Conservation (phyloP, 257 asterid species). For the Scutellaria baicalensis region DNA sequence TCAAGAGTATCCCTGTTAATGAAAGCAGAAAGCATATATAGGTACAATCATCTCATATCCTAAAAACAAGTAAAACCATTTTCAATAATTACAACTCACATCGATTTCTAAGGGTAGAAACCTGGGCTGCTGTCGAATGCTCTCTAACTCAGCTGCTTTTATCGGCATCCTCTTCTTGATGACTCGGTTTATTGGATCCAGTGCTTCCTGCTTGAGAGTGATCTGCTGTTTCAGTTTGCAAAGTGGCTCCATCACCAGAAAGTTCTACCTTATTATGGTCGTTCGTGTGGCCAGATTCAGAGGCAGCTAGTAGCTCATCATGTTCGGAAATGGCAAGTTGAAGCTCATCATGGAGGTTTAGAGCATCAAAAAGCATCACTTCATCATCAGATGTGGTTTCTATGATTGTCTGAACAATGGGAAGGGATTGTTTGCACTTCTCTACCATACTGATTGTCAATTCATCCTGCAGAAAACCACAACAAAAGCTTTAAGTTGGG, state of each 20-base stretch:
- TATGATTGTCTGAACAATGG: constrained; percentile 59
- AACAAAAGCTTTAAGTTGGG: background rate
- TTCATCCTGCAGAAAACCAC: constrained; percentile 52
- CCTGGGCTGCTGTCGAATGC: background rate
- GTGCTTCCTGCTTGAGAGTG: constrained; percentile 14
- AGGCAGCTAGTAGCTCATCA: constrained; percentile 46
- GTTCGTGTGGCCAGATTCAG: constrained; percentile 28
- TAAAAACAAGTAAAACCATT: background rate
- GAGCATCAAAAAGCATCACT: constrained; percentile 79
- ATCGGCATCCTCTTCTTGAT: constrained; percentile 21
- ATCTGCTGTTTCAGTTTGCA: constrained; percentile 23
- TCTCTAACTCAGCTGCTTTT: constrained; percentile 17
- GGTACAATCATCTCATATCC: background rate
- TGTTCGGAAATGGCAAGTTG: constrained; percentile 49
- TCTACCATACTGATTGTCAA: constrained; percentile 60
- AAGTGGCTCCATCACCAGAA: constrained; percentile 17
- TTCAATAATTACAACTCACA: constrained; percentile 14
- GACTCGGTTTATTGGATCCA: constrained; percentile 11
- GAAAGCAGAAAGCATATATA: background rate
- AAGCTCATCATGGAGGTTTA: constrained; percentile 83
- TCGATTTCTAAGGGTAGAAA: constrained; percentile 7
- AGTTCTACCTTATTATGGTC: constrained; percentile 17
- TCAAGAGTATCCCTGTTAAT: background rate
- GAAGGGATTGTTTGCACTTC: constrained; percentile 70
- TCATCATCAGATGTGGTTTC: constrained; percentile 76